Evolutionary conservation across 1,139 yeast genomes (phyloP), one percentile per base, ranked within the genome.

Genomic region (Lodderomyces theae): DNA sequence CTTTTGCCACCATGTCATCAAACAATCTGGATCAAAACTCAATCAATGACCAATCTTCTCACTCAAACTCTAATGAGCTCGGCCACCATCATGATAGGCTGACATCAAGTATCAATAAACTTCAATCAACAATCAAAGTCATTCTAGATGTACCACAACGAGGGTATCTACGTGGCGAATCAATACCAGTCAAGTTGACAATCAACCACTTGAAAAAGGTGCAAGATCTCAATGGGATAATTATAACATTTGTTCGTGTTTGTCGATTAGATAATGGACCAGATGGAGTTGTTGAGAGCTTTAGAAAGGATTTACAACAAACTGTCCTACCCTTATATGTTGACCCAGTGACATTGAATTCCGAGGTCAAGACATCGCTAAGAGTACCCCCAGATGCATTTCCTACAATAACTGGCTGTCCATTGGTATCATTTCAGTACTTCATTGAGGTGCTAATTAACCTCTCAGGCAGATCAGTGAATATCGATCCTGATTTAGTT

Each of bases 341-440:
- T 17, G 92, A 87, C 55, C 90, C 94, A 0, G 66, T 57, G 5
- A 74, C 85, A 0, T 68, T 80, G 35, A 64, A 71, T 25, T 73
- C 82, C 24, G 82, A 77, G 33, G 72, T 84, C 4, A 77, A 77
- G 30, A 78, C 90, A 1, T 77, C 79, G 36, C 62, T 89, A 18
- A 69, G 82, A 46, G 81, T 89, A 0, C 96, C 97, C 0, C 79
- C 86, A 0, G 96, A 89, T 52, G 81, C 87, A 1, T 87, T 89
- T 57, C 95, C 96, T 0, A 86, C 96, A 0, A 84, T 88, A 11
- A 74, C 77, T 31, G 86, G 86, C 2, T 79, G 87, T 45, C 82
- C 82, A 1, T 65, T 83, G 38, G 88, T 88, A 4, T 77, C 89
- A 2, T 89, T 89, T 60, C 94, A 86, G 53, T 89, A 89, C 57